These are phyloP conservation scores for Rehmannia glutinosa DNA, from an alignment of 257 asterid species.

Conservation along the genomic window DNA sequence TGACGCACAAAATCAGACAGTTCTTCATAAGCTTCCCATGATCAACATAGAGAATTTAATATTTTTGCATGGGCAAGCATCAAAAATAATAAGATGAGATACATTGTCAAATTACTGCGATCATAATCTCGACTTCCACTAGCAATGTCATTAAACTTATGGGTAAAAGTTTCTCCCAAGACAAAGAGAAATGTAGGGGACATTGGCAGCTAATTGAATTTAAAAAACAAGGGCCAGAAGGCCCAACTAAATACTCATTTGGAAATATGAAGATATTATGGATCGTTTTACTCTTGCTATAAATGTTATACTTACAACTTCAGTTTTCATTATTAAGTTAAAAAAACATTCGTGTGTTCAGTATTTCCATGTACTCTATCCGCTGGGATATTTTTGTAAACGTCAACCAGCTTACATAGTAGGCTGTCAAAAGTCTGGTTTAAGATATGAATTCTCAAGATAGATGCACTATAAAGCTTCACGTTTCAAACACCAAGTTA, in stretches of 20 bases:
- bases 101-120: neutral
- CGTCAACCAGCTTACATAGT: neutral
- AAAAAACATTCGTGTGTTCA: neutral
- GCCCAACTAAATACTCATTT: neutral
- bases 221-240: neutral
- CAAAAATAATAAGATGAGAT: neutral
- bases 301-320: neutral
- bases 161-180: neutral
- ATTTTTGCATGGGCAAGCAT: neutral
- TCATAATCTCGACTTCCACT: neutral
- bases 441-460: neutral
- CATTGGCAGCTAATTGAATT: neutral
- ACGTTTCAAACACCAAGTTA: neutral
- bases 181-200: neutral
- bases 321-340: neutral
- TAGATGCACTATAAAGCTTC: neutral
- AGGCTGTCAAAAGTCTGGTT: neutral
- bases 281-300: neutral
- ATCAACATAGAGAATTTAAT: neutral
- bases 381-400: neutral
- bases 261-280: neutral
- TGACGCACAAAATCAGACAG: slow-evolving; percentile 13
- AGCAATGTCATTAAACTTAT: neutral
- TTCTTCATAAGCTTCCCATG: slow-evolving; percentile 5
- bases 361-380: neutral